Conservation (phyloP, 1,284 basidiomycete genomes). For the Waitea zeae region DNA sequence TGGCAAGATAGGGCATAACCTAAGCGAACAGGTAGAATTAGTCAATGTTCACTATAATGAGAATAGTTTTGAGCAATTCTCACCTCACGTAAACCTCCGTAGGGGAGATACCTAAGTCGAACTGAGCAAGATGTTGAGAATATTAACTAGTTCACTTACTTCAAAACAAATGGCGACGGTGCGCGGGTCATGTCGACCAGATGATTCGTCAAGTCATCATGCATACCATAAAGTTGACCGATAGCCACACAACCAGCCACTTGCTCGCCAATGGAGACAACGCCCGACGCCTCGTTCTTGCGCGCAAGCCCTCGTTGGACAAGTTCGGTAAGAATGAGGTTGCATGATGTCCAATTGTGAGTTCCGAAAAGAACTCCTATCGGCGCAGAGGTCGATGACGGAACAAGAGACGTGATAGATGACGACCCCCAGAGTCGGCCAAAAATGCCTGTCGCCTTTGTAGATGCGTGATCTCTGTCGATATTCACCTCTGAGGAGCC, state of each 20-base stretch:
- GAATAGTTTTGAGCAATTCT: conserved; percentile 17
- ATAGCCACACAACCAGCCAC: conserved; percentile 55
- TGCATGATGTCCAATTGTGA: conserved; percentile 62
- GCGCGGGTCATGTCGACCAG: conserved; percentile 41
- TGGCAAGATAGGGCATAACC: conserved; percentile 52
- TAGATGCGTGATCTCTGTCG: neutral
- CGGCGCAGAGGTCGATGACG: no score
- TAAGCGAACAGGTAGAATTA: conserved; percentile 13
- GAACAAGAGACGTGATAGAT: no score
- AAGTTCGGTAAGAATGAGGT: conserved; percentile 30
- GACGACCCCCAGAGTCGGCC: no score
- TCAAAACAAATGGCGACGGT: conserved; percentile 56
- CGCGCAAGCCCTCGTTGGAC: conserved; percentile 2
- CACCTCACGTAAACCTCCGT: conserved; percentile 65
- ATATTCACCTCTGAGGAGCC: conserved; percentile 22
- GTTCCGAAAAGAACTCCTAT: conserved; percentile 75
- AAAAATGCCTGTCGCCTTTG: no score
- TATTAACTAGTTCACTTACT: conserved; percentile 21
- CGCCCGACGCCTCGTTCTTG: conserved; percentile 12
- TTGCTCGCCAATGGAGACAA: conserved; percentile 25
- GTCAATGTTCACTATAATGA: conserved; percentile 1
- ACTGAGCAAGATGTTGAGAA: neutral
- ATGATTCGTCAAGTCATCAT: conserved; percentile 62
- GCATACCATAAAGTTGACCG: conserved; percentile 69
- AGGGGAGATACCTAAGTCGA: conserved; percentile 49